Evolutionary conservation across 306 rosid genomes (phyloP).

Genomic region (Delonix regia): DNA sequence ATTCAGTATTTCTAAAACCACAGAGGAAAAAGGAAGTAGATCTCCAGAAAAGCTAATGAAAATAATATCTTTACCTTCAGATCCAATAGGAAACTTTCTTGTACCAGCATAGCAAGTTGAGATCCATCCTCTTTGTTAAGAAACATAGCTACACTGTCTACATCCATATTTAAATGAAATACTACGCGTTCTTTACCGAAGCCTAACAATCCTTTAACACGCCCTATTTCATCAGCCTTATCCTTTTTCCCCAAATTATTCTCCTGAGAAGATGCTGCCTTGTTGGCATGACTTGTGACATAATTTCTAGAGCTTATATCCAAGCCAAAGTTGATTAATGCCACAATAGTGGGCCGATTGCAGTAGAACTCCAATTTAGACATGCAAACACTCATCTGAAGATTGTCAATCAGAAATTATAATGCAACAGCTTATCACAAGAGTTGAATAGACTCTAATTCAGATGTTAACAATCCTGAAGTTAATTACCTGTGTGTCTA

Average conservation of each 20-base stretch:
- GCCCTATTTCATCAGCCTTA: slow-evolving; percentile 70
- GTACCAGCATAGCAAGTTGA: slow-evolving; percentile 81
- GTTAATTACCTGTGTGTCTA: slow-evolving; percentile 94
- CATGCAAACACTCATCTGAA: slow-evolving; percentile 40
- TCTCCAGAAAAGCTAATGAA: neutral
- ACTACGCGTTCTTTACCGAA: slow-evolving; percentile 86
- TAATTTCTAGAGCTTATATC: neutral
- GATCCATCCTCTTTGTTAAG: slow-evolving; percentile 96
- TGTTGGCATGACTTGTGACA: neutral
- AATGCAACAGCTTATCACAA: slow-evolving; percentile 24
- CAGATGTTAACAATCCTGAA: slow-evolving; percentile 30
- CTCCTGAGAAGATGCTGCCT: slow-evolving; percentile 30
- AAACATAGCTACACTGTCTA: slow-evolving; percentile 82
- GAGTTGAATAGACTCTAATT: slow-evolving; percentile 22
- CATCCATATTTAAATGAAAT: slow-evolving; percentile 77
- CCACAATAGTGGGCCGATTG: neutral
- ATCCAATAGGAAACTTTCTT: slow-evolving; percentile 82
- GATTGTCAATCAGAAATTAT: slow-evolving; percentile 36
- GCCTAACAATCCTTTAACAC: slow-evolving; percentile 82
- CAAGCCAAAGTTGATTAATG: neutral
- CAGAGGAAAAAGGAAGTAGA: slow-evolving; percentile 3
- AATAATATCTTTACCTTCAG: slow-evolving; percentile 61
- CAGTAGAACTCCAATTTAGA: neutral
- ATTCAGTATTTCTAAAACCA: too few species aligned
- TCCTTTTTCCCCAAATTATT: slow-evolving; percentile 52